Percentiles rank a stretch among this genome's conserved stretches.
Evolutionary conservation across 192 early-diverging fungal genomes (phyloP).

Genomic region (Coemansia brasiliensis): DNA sequence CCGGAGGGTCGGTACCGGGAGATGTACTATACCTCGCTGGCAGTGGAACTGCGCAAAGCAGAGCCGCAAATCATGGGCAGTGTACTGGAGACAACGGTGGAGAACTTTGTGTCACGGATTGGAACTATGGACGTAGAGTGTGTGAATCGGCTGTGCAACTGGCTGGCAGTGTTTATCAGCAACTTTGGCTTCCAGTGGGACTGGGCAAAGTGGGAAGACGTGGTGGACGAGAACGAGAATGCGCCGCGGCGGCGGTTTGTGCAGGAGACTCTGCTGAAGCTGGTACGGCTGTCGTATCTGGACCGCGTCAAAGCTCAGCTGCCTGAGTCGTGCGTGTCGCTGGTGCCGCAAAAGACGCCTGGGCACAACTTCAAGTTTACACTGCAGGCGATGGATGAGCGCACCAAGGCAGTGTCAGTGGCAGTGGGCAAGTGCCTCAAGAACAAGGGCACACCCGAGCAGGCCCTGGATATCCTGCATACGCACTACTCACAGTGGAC

Average conservation of each 20-base stretch:
- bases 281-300: conserved; percentile 84
- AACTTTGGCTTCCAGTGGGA: conserved; percentile 92
- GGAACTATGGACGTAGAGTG: conserved; percentile 72
- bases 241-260: conserved; percentile 62
- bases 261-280: conserved; percentile 82
- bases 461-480: conserved; percentile 49
- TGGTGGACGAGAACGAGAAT: conserved; percentile 16
- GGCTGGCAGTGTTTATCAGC: conserved; percentile 90
- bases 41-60: conserved; percentile 56
- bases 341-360: conserved; percentile 68
- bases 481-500: conserved; percentile 49
- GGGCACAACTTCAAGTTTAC: conserved; percentile 70
- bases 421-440: conserved; percentile 49
- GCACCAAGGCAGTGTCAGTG: conserved; percentile 63
- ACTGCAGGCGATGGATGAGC: conserved; percentile 57
- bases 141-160: conserved; percentile 78
- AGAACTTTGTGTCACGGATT: conserved; percentile 28
- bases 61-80: conserved; percentile 41
- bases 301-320: conserved; percentile 81
- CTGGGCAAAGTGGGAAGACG: conserved; percentile 74
- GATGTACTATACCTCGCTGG: conserved; percentile 56
- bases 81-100: conserved; percentile 34
- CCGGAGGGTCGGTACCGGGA: conserved; percentile 53
- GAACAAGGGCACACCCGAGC: conserved; percentile 47
- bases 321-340: conserved; percentile 62